phyloP scores from a whole-genome alignment of 352 stramenopile genomes.

The Discostella stelligera region DNA sequence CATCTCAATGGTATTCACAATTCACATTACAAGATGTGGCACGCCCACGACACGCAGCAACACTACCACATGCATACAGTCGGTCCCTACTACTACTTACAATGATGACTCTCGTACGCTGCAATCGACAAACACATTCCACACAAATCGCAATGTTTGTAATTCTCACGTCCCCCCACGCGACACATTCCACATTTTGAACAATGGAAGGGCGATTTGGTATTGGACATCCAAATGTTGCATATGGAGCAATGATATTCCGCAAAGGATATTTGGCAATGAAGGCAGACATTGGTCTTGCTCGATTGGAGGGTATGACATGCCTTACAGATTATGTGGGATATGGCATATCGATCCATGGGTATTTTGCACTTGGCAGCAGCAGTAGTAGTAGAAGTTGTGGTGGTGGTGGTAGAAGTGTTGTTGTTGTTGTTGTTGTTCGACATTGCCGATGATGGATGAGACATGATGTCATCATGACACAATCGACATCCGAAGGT shows the following conservation, averaged over 20 bases:
- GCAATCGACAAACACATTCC: conserved; percentile 64
- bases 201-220: conserved; percentile 73
- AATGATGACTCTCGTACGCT: background rate
- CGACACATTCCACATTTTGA: conserved; percentile 78
- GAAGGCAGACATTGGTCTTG: conserved; percentile 64
- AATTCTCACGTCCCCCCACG: conserved; percentile 72
- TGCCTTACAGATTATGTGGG: background rate
- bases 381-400: background rate
- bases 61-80: background rate
- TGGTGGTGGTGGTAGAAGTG: background rate
- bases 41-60: conserved; percentile 24
- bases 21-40: background rate
- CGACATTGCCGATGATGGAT: background rate
- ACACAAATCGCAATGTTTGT: conserved; percentile 72
- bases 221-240: conserved; percentile 77
- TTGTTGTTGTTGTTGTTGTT: background rate
- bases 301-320: background rate
- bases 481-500: conserved; percentile 78
- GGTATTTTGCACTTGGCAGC: background rate
- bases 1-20: too few species aligned
- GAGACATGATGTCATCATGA: conserved; percentile 71
- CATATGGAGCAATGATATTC: conserved; percentile 78
- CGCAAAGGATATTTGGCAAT: conserved; percentile 64
- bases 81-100: background rate
- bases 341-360: background rate